Evolutionary conservation across 225 moss, liverwort and hornwort species (phyloP).

Genomic region (Pseudisothecium myosuroides): DNA sequence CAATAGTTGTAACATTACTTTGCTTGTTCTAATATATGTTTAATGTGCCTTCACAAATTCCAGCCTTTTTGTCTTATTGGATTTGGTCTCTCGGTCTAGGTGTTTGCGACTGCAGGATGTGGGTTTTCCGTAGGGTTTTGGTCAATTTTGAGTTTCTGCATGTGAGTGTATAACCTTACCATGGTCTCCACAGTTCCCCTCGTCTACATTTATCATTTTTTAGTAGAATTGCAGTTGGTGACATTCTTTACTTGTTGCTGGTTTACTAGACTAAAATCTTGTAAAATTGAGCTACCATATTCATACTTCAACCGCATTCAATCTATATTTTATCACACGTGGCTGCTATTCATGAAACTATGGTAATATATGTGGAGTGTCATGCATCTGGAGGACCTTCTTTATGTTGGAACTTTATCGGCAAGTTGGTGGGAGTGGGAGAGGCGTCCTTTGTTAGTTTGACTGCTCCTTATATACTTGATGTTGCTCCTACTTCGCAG

Average conservation of each 20-base stretch:
- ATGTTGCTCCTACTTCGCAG: slow-evolving; percentile 67
- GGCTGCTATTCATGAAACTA: not conserved
- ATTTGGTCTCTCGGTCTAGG: slow-evolving; percentile 79
- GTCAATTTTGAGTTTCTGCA: slow-evolving; percentile 66
- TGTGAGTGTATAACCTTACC: slow-evolving; percentile 14
- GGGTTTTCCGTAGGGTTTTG: slow-evolving; percentile 75
- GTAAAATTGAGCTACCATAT: not conserved
- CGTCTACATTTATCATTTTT: not conserved
- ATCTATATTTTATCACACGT: not conserved
- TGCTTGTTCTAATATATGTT: not conserved
- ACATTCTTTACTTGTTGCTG: not conserved
- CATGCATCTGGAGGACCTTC: not conserved
- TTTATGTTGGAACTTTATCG: not conserved
- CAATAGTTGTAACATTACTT: not conserved
- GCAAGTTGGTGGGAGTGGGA: slow-evolving; percentile 86
- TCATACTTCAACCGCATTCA: not conserved
- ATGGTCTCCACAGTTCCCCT: not conserved
- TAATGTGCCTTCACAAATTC: slow-evolving; percentile 7
- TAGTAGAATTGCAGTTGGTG: not conserved
- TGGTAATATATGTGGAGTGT: not conserved
- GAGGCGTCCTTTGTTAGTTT: slow-evolving; percentile 93
- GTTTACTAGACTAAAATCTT: not conserved
- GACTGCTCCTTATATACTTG: slow-evolving; percentile 91
- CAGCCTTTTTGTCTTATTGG: slow-evolving; percentile 88
- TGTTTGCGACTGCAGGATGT: slow-evolving; percentile 77